Conservation (phyloP, 176 grass and related monocot genomes). For the Oryza rufipogon region DNA sequence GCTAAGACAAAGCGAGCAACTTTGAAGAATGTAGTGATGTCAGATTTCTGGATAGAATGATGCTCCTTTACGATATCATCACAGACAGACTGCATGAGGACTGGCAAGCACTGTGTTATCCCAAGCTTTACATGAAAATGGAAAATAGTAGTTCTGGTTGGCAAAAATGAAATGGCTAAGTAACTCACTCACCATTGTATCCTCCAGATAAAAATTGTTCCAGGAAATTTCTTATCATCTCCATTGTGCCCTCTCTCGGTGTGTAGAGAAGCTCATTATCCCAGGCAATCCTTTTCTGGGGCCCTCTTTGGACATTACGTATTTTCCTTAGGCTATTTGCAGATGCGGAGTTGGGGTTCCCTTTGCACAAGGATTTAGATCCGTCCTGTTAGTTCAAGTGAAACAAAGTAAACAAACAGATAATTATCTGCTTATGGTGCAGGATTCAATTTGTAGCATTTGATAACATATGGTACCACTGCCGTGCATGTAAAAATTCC, state of each 20-base stretch:
- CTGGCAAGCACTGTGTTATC: conserved; percentile 60
- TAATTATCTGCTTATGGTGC: conserved; percentile 31
- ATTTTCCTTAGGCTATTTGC: conserved; percentile 67
- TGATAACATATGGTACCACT: conserved; percentile 52
- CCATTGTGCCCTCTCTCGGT: conserved; percentile 66
- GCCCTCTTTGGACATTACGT: conserved; percentile 74
- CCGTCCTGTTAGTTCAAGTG: conserved; percentile 67
- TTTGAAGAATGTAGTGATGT: conserved; percentile 81
- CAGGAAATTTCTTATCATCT: conserved; percentile 64
- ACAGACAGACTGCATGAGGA: conserved; percentile 91
- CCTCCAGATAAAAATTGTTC: conserved; percentile 93
- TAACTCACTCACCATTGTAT: conserved; percentile 75
- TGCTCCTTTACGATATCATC: conserved; percentile 79
- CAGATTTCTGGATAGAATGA: conserved; percentile 67
- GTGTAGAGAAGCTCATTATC: conserved; percentile 65
- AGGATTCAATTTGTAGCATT: conserved; percentile 26
- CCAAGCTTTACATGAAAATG: conserved; percentile 30
- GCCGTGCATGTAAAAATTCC: conserved; percentile 68
- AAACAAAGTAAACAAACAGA: conserved; percentile 16
- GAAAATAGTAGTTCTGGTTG: conserved; percentile 29
- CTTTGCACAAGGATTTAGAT: conserved; percentile 87
- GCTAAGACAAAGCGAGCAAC: conserved; percentile 80
- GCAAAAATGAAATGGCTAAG: conserved; percentile 10
- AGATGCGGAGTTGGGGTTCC: conserved; percentile 64
- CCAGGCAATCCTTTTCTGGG: conserved; percentile 87